These are phyloP conservation scores for Gamarada debralockiae DNA, from an alignment of 495 filamentous ascomycete species.

Conservation along the genomic window DNA sequence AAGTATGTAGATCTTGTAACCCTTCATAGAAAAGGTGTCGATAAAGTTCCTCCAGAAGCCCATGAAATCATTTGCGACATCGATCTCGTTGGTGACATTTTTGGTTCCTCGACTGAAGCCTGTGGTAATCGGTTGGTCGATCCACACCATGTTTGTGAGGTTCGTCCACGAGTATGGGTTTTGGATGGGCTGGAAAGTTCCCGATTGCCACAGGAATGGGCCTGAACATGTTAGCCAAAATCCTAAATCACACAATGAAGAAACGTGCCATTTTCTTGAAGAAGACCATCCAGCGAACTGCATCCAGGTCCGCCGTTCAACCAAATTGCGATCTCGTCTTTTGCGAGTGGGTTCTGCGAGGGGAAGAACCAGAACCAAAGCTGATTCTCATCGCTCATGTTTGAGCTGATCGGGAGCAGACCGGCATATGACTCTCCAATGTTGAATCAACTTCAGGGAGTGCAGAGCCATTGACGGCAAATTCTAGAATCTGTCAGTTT, in stretches of 20 bases:
- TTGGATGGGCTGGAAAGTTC: slow-evolving; percentile 55
- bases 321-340: slow-evolving; percentile 62
- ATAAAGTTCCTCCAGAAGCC: slow-evolving; percentile 71
- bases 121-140: slow-evolving; percentile 75
- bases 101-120: slow-evolving; percentile 64
- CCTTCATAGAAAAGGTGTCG: slow-evolving; percentile 59
- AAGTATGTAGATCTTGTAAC: slow-evolving; percentile 63
- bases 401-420: slow-evolving; percentile 52
- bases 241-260: neutral
- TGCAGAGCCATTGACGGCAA: slow-evolving; percentile 59
- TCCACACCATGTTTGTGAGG: slow-evolving; percentile 70
- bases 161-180: slow-evolving; percentile 69
- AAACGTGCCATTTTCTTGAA: slow-evolving; percentile 59
- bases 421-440: slow-evolving; percentile 78
- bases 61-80: slow-evolving; percentile 63
- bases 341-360: slow-evolving; percentile 46
- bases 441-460: slow-evolving; percentile 70
- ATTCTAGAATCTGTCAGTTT: slow-evolving; percentile 37
- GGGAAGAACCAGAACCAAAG: slow-evolving; percentile 81
- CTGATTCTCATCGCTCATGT: slow-evolving; percentile 43
- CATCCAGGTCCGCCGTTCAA: slow-evolving; percentile 59
- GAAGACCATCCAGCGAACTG: slow-evolving; percentile 60
- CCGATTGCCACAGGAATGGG: slow-evolving; percentile 69
- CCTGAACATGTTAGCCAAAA: slow-evolving; percentile 31
- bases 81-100: slow-evolving; percentile 56